Percentiles rank a stretch among this genome's conserved stretches.
Conservation (phyloP, 2,329 filamentous ascomycete genomes). For the Scolecobasidium constrictum region DNA sequence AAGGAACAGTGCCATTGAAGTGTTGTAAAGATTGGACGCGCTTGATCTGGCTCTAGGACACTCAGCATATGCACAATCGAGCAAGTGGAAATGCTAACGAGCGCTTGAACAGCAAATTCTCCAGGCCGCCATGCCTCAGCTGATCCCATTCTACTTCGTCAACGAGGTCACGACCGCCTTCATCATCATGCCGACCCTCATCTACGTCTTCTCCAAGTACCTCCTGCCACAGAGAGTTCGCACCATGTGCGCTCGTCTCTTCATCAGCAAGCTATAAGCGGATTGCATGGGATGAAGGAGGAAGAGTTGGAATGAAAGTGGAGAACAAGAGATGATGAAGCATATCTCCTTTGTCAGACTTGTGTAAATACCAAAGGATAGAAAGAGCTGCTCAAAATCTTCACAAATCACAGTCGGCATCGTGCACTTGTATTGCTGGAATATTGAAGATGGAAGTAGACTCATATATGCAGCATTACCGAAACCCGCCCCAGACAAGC, state of each 20-base stretch:
- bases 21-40: too few species aligned
- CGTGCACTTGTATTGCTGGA: background rate
- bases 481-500: background rate
- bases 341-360: constrained; percentile 2
- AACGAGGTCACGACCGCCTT: constrained; percentile 32
- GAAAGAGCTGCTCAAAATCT: background rate
- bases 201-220: constrained; percentile 34
- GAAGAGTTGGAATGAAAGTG: background rate
- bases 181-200: constrained; percentile 29
- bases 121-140: constrained; percentile 33
- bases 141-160: constrained; percentile 35
- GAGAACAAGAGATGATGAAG: background rate
- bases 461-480: background rate
- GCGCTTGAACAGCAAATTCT: constrained; percentile 24
- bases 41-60: too few species aligned
- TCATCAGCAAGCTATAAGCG: constrained; percentile 34
- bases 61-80: too few species aligned
- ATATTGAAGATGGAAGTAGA: background rate
- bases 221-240: constrained; percentile 30
- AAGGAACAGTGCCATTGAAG: background rate
- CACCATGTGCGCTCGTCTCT: constrained; percentile 28
- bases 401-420: background rate
- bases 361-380: constrained; percentile 7
- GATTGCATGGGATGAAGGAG: background rate
- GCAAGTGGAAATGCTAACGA: too few species aligned